Percentiles rank a stretch among this genome's conserved stretches.
These are phyloP conservation scores for Ceratocystis papillata DNA, from an alignment of 2,329 filamentous ascomycete species.

Conservation along the genomic window DNA sequence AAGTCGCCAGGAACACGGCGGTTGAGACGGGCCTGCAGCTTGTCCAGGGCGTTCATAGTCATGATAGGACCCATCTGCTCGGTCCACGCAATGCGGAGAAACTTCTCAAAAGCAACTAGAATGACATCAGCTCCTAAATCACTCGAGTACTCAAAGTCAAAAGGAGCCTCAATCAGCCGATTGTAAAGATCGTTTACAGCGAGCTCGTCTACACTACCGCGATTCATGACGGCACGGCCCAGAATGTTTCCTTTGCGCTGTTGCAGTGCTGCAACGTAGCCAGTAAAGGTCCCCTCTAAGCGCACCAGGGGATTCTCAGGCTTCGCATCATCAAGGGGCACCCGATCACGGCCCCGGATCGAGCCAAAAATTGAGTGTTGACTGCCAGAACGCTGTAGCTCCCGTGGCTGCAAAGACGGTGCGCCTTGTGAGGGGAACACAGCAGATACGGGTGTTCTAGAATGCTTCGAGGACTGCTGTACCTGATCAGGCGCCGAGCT, in stretches of 20 bases:
- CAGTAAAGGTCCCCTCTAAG: slow-evolving; percentile 74
- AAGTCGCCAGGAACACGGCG: slow-evolving; percentile 63
- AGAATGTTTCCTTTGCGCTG: slow-evolving; percentile 79
- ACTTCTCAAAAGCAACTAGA: slow-evolving; percentile 89
- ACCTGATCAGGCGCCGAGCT: slow-evolving; percentile 32
- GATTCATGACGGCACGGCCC: slow-evolving; percentile 61
- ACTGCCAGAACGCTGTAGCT: slow-evolving; percentile 35
- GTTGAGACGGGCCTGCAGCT: slow-evolving; percentile 58
- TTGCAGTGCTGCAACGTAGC: slow-evolving; percentile 71
- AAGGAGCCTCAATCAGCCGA: slow-evolving; percentile 69
- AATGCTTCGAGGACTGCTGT: slow-evolving; percentile 33
- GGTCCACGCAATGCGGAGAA: slow-evolving; percentile 75
- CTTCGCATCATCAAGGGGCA: slow-evolving; percentile 38
- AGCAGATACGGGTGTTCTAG: slow-evolving; percentile 33
- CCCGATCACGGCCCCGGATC: slow-evolving; percentile 39
- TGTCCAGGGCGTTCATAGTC: slow-evolving; percentile 56
- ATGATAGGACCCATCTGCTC: slow-evolving; percentile 81
- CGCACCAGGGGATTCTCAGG: slow-evolving; percentile 58
- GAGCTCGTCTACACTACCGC: slow-evolving; percentile 56
- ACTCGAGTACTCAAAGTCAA: slow-evolving; percentile 61
- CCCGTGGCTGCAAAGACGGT: slow-evolving; percentile 34
- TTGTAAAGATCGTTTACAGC: slow-evolving; percentile 86
- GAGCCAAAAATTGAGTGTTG: slow-evolving; percentile 47
- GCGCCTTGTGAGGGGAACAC: slow-evolving; percentile 30
- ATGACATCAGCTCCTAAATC: slow-evolving; percentile 74